A percentile compares a stretch with the other conserved stretches of the same genome.
Evolutionary conservation across 2,329 filamentous ascomycete genomes (phyloP).

Genomic region (Fusarium sarcochroum): DNA sequence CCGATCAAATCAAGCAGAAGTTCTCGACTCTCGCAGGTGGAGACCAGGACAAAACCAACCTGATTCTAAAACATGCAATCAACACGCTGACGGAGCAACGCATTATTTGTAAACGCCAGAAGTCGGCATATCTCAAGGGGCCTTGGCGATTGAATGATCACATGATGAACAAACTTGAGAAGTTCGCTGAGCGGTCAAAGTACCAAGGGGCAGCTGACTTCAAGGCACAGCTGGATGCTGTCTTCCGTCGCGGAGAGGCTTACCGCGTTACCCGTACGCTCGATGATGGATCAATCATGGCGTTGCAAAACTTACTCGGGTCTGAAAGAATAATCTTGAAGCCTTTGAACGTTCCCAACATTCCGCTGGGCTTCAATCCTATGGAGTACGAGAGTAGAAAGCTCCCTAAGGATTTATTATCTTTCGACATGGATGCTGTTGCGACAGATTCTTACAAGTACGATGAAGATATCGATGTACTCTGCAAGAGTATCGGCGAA

Average conservation of each 20-base stretch:
- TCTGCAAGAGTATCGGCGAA: slow-evolving; percentile 53
- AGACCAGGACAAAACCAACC: slow-evolving; percentile 57
- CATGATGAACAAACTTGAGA: slow-evolving; percentile 68
- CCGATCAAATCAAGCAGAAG: slow-evolving; percentile 63
- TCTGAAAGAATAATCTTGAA: slow-evolving; percentile 68
- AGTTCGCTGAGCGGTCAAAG: slow-evolving; percentile 67
- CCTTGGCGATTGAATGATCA: no score
- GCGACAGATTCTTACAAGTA: slow-evolving; percentile 75
- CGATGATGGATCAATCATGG: slow-evolving; percentile 76
- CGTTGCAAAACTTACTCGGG: slow-evolving; percentile 75
- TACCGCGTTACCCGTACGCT: slow-evolving; percentile 69
- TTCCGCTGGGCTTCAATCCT: slow-evolving; percentile 79
- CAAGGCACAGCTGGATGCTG: slow-evolving; percentile 71
- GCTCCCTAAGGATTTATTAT: slow-evolving; percentile 75
- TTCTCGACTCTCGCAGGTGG: slow-evolving; percentile 64
- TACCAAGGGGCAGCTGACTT: slow-evolving; percentile 70
- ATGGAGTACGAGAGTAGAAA: slow-evolving; percentile 79
- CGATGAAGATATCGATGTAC: slow-evolving; percentile 63
- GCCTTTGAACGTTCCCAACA: slow-evolving; percentile 68
- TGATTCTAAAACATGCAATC: slow-evolving; percentile 64
- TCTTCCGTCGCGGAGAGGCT: slow-evolving; percentile 61
- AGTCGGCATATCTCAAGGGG: no score
- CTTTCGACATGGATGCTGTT: slow-evolving; percentile 72
- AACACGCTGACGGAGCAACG: slow-evolving; percentile 63
- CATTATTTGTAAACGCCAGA: slow-evolving; percentile 72